Evolutionary conservation across 345 rosid species (phyloP).

Genomic region (Nephelium lappaceum): DNA sequence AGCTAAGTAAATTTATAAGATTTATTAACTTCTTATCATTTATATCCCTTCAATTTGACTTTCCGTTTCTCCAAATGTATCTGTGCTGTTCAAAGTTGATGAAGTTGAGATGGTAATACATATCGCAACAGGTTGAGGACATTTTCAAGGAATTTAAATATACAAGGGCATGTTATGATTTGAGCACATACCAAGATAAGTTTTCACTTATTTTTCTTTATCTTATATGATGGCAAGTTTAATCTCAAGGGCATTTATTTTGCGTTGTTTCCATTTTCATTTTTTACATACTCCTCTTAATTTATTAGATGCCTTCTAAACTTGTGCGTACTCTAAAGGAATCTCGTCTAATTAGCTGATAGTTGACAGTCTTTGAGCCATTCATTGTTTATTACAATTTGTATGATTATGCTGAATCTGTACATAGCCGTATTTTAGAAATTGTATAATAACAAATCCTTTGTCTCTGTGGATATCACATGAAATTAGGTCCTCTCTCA

Average conservation of each 20-base stretch:
- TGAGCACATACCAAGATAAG: slow-evolving; percentile 18
- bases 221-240: not conserved
- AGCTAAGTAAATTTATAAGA: not conserved
- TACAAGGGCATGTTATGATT: not conserved
- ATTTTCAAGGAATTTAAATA: not conserved
- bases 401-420: not conserved
- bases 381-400: not conserved
- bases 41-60: not conserved
- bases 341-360: not conserved
- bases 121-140: not conserved
- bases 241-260: not conserved
- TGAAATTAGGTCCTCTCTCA: not conserved
- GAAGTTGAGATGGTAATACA: not conserved
- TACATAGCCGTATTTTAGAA: not conserved
- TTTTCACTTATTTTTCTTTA: not conserved
- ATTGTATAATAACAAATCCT: not conserved
- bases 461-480: not conserved
- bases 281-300: not conserved
- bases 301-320: not conserved
- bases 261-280: not conserved
- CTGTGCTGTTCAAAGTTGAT: not conserved
- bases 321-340: not conserved
- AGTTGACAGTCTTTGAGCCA: not conserved
- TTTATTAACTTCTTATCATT: not conserved
- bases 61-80: not conserved